Conservation (phyloP, 345 rosid genomes). For the Hibiscus trionum region DNA sequence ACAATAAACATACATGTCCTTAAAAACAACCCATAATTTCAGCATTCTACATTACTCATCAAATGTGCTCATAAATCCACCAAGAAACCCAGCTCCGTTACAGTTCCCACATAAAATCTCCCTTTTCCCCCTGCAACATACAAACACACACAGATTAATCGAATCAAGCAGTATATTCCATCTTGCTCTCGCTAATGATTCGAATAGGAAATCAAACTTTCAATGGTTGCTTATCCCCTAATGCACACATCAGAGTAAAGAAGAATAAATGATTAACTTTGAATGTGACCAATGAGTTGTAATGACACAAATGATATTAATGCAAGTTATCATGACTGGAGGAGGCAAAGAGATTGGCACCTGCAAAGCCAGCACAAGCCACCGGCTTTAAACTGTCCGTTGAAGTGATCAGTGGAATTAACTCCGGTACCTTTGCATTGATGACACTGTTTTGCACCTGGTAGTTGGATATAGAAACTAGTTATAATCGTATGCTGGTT, state of each 20-base stretch:
- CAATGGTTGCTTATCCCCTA: not conserved
- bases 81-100: slow-evolving; percentile 88
- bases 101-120: not conserved
- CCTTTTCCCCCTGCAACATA: slow-evolving; percentile 33
- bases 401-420: slow-evolving; percentile 82
- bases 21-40: not conserved
- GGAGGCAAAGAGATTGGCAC: slow-evolving; percentile 18
- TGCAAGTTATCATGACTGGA: not conserved
- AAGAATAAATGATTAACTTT: not conserved
- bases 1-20: not conserved
- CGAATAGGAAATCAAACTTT: not conserved
- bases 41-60: not conserved
- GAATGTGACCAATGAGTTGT: not conserved
- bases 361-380: slow-evolving; percentile 95
- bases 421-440: slow-evolving; percentile 85
- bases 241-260: not conserved
- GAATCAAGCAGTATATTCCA: not conserved
- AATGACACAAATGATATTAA: not conserved
- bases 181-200: not conserved
- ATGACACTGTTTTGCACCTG: slow-evolving; percentile 55
- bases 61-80: slow-evolving; percentile 81
- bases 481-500: not conserved
- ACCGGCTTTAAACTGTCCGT: slow-evolving; percentile 87
- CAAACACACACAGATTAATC: not conserved
- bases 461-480: slow-evolving; percentile 1